These are phyloP conservation scores for Ramaria sp. DNA, from an alignment of 768 basidiomycete species.

Conservation along the genomic window DNA sequence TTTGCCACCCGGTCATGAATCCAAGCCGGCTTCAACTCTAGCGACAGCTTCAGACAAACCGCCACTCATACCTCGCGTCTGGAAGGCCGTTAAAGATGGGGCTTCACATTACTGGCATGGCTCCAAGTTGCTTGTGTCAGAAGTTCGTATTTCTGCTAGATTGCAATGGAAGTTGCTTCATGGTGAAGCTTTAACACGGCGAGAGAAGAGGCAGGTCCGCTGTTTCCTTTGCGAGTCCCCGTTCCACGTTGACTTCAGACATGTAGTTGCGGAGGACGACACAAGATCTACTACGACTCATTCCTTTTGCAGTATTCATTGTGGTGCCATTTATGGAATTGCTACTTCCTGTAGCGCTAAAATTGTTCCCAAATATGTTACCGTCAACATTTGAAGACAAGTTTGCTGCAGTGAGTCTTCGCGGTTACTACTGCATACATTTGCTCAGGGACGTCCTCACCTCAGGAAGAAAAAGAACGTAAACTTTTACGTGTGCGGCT, in stretches of 20 bases:
- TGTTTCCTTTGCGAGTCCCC: slow-evolving; percentile 12
- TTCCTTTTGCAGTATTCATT: slow-evolving; percentile 92
- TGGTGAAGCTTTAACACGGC: slow-evolving; percentile 81
- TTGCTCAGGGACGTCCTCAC: not conserved
- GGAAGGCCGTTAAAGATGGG: slow-evolving; percentile 95
- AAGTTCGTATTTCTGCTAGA: slow-evolving; percentile 81
- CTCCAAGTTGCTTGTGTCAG: slow-evolving; percentile 85
- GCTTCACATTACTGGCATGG: slow-evolving; percentile 97
- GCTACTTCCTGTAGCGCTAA: slow-evolving; percentile 88
- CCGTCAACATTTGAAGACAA: slow-evolving; percentile 98
- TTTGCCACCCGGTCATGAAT: not conserved
- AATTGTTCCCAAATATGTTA: slow-evolving; percentile 97
- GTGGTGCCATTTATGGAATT: slow-evolving; percentile 98
- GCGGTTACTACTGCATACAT: not conserved
- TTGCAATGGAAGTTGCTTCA: slow-evolving; percentile 89
- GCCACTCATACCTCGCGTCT: slow-evolving; percentile 50
- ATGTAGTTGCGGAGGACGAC: slow-evolving; percentile 86
- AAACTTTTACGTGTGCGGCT: slow-evolving; percentile 89
- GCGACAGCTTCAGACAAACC: slow-evolving; percentile 15
- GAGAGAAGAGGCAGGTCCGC: slow-evolving; percentile 84
- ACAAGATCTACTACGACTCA: slow-evolving; percentile 81
- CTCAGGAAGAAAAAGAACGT: slow-evolving; percentile 90
- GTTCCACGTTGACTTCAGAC: not conserved
- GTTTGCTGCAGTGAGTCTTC: slow-evolving; percentile 66
- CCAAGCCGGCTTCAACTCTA: slow-evolving; percentile 6